Evolutionary conservation across 371 early-diverging fungal species (phyloP).

Genomic region (Mortierella sp.): DNA sequence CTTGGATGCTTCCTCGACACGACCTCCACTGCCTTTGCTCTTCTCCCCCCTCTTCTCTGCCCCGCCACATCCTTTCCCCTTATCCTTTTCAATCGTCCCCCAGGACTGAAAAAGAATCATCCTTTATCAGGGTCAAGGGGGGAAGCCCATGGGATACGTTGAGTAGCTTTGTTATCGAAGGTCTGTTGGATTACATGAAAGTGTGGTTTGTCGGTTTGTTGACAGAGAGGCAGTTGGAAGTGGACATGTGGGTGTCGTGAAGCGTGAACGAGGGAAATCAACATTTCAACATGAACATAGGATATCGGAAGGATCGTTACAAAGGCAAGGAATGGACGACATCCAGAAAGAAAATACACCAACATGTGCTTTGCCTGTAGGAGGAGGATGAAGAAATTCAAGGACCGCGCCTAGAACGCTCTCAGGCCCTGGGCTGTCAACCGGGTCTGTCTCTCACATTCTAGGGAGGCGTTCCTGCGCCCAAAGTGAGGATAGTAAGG

Average conservation of each 20-base stretch:
- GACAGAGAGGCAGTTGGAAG: constrained; percentile 2
- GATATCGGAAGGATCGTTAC: not conserved
- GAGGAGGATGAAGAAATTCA: not conserved
- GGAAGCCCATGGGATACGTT: too few relatives aligned
- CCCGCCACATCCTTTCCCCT: too few relatives aligned
- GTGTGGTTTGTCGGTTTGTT: not conserved
- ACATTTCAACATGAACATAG: not conserved
- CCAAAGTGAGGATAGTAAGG: not conserved
- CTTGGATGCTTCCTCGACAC: too few relatives aligned
- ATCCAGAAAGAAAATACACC: too few relatives aligned
- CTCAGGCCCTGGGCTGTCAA: not conserved
- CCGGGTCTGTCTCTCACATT: not conserved
- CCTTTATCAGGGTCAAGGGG: too few relatives aligned
- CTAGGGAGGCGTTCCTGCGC: not conserved
- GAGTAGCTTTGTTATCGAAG: not conserved
- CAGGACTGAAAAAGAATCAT: too few relatives aligned
- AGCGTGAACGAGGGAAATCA: not conserved
- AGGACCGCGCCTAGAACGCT: not conserved
- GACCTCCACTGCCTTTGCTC: too few relatives aligned
- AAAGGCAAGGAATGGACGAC: not conserved
- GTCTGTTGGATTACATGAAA: not conserved
- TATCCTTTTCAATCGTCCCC: too few relatives aligned
- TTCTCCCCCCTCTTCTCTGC: too few relatives aligned
- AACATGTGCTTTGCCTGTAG: not conserved
- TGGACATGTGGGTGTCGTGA: not conserved